Conservation (phyloP, 2,329 filamentous ascomycete genomes). For the Pestalotiopsis sp. region DNA sequence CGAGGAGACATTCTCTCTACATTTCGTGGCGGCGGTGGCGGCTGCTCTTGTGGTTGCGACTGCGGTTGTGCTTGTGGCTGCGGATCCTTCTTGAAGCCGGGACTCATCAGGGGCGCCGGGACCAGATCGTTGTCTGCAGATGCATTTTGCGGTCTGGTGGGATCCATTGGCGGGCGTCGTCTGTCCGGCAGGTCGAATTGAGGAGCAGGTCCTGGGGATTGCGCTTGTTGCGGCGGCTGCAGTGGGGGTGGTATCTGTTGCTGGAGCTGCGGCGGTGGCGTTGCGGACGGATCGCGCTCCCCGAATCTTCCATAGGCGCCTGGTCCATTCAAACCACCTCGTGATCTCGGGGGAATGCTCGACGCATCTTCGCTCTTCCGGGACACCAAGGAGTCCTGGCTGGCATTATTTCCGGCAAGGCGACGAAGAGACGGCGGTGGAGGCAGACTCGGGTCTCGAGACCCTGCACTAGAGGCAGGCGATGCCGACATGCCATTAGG, state of each 20-base stretch:
- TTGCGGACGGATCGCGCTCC: constrained; percentile 25
- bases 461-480: constrained; percentile 55
- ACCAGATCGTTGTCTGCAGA: constrained; percentile 54
- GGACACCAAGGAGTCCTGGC: constrained; percentile 55
- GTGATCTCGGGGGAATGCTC: constrained; percentile 54
- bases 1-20: constrained; percentile 49
- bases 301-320: constrained; percentile 41
- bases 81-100: constrained; percentile 46
- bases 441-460: constrained; percentile 43
- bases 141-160: constrained; percentile 50
- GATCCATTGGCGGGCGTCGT: constrained; percentile 68
- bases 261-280: constrained; percentile 20
- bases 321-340: constrained; percentile 49
- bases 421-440: constrained; percentile 42
- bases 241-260: constrained; percentile 22
- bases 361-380: constrained; percentile 53
- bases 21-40: constrained; percentile 53
- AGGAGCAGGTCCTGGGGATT: constrained; percentile 28
- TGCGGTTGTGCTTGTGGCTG: constrained; percentile 46
- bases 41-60: constrained; percentile 38
- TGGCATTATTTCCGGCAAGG: constrained; percentile 54
- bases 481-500: constrained; percentile 45
- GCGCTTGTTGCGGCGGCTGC: constrained; percentile 24
- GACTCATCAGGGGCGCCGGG: constrained; percentile 60
- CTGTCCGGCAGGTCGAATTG: constrained; percentile 62